Base-by-base conservation (phyloP, 2,329 filamentous ascomycete genomes). In the Claviceps maximensis region DNA sequence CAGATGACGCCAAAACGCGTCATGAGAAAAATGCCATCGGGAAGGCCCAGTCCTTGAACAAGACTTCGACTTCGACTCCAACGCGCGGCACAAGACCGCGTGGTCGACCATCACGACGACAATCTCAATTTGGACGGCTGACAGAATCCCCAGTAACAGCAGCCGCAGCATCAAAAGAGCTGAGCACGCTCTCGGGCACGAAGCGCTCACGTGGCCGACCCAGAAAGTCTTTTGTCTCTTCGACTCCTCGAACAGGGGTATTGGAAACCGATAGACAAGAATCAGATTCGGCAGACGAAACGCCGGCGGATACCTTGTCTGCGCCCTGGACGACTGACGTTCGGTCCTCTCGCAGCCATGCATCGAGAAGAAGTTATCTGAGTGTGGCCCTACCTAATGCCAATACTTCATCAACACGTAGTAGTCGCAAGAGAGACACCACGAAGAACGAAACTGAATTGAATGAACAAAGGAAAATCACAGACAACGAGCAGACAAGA, bases 81-180 rank as follows among this genome's bases (percentile, higher is more conserved):
- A 21, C 12, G 12, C 49, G 38, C 17, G 31, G 45, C 7, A 21
- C 25, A 17, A 66, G 60, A 57, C 60, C 54, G 50, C 62, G 60
- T 52, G 65, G 62, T 50, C 58, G 69, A 38, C 69, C 69, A 4
- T 62, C 65, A 10, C 69, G 63, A 56, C 63, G 59, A 38, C 51
- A 56, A 42, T 58, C 54, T 2, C 51, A 55, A 45, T 57, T 52
- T 3, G 42, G 15, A 33, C 23, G 36, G 15, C 17, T 13, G 6
- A 21, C 10, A 19, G 42, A 42, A 42, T 23, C 21, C 19, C 45
- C 23, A 10, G 17, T 8, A 21, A 31, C 2, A 42, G n/a, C 33
- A 31, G 33, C 12, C 9, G 27, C 27, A 29, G 27, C 15, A 12
- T 40, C 45, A 38, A 25, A 33, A 41, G 21, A 47, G 13, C 27